Evolutionary conservation across 495 filamentous ascomycete genomes (phyloP).

Genomic region (Penicillium atrosanguineum): DNA sequence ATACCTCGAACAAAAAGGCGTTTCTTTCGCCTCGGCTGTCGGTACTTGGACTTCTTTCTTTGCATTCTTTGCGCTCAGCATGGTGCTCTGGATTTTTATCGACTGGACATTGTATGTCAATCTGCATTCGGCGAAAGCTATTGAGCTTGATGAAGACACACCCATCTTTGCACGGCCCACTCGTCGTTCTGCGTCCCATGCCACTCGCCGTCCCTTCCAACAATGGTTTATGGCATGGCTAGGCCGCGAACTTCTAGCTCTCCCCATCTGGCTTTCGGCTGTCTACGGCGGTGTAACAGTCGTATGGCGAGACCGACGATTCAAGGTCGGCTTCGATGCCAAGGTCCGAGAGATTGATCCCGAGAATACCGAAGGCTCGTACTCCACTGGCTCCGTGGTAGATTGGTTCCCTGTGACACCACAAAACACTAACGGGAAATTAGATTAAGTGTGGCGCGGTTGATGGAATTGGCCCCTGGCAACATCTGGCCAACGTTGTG

Average conservation of each 20-base stretch:
- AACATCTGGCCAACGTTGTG: conserved; percentile 4
- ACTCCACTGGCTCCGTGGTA: conserved; percentile 13
- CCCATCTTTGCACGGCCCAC: conserved; percentile 64
- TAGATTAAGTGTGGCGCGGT: conserved; percentile 27
- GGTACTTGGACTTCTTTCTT: conserved; percentile 69
- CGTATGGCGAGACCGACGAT: conserved; percentile 78
- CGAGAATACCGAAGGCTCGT: conserved; percentile 15
- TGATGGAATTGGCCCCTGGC: conserved; percentile 8
- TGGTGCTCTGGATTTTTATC: conserved; percentile 66
- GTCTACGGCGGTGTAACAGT: conserved; percentile 81
- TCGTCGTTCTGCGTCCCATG: conserved; percentile 9
- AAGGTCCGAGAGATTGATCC: conserved; percentile 57
- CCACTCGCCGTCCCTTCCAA: conserved; percentile 52
- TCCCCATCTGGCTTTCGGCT: conserved; percentile 86
- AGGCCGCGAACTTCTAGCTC: conserved; percentile 74
- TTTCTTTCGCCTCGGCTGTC: conserved; percentile 38
- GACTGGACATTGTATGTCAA: conserved; percentile 73
- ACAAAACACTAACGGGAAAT: conserved; percentile 1
- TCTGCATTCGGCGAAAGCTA: conserved; percentile 65
- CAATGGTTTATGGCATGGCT: conserved; percentile 84
- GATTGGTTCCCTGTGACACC: conserved; percentile 15
- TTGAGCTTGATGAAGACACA: conserved; percentile 71
- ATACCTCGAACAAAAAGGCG: conserved; percentile 50
- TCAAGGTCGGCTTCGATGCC: conserved; percentile 81
- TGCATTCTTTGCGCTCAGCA: conserved; percentile 61